Conservation (phyloP, 257 asterid genomes). For the Rhazya stricta region DNA sequence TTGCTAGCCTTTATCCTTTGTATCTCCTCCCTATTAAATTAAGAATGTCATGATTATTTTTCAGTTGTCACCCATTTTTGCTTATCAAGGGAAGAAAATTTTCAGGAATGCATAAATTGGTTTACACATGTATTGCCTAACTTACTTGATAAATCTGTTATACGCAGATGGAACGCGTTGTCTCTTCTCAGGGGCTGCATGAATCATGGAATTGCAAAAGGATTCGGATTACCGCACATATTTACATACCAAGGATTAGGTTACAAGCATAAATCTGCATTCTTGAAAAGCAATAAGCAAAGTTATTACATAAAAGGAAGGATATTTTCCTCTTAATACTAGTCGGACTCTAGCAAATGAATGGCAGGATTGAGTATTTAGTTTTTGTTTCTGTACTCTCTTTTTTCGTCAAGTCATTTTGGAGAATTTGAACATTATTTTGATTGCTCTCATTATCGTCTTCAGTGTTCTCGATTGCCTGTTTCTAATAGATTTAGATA, state of each 20-base stretch:
- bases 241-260: neutral
- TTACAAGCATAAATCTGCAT: neutral
- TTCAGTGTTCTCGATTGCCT: too few relatives aligned
- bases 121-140: neutral
- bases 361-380: neutral
- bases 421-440: neutral
- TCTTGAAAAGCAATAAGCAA: neutral
- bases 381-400: neutral
- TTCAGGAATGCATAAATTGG: neutral
- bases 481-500: too few relatives aligned
- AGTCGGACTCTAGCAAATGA: neutral
- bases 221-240: neutral
- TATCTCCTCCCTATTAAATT: slow-evolving; percentile 69
- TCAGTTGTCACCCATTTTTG: neutral
- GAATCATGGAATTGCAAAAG: neutral
- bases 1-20: slow-evolving; percentile 92
- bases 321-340: neutral
- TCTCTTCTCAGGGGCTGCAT: slow-evolving; percentile 81
- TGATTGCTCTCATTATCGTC: too few relatives aligned
- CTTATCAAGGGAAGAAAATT: neutral
- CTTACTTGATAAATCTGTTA: slow-evolving; percentile 90
- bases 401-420: neutral
- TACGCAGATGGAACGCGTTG: slow-evolving; percentile 92
- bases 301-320: neutral
- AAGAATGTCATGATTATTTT: neutral